These are phyloP conservation scores for Globisporangium radiosum DNA, from an alignment of 352 stramenopile species.

Conservation along the genomic window DNA sequence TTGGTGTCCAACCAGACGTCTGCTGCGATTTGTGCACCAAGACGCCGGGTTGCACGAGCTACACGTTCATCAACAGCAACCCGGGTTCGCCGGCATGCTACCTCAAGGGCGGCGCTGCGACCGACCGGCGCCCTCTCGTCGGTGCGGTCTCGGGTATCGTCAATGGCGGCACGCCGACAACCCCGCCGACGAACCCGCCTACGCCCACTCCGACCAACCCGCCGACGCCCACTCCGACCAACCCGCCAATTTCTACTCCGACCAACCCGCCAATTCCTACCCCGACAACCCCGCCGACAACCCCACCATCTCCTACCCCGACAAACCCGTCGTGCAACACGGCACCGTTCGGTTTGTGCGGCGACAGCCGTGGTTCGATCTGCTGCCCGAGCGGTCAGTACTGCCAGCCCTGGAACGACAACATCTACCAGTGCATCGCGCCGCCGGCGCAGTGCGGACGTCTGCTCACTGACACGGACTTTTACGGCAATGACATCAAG, in stretches of 20 bases:
- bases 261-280: background rate
- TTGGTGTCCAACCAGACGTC: conserved; percentile 17
- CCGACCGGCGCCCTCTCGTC: background rate
- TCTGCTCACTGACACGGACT: conserved; percentile 30
- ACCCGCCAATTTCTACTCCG: background rate
- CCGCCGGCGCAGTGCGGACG: conserved; percentile 23
- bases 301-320: background rate
- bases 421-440: conserved; percentile 33
- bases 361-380: background rate
- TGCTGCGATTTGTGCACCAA: conserved; percentile 25
- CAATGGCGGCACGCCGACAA: background rate
- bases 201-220: background rate
- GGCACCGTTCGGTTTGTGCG: background rate
- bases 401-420: conserved; percentile 36
- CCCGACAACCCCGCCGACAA: background rate
- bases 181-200: background rate
- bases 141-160: background rate
- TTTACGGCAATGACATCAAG: conserved; percentile 39
- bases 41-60: conserved; percentile 23
- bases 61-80: conserved; percentile 38
- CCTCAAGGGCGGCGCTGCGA: conserved; percentile 22
- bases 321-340: background rate
- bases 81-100: conserved; percentile 21
- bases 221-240: background rate
- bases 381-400: conserved; percentile 17